Percentiles rank a stretch among this genome's conserved stretches.
phyloP scores from a whole-genome alignment of 805 yeast species.

The Metschnikowia lochheadii region DNA sequence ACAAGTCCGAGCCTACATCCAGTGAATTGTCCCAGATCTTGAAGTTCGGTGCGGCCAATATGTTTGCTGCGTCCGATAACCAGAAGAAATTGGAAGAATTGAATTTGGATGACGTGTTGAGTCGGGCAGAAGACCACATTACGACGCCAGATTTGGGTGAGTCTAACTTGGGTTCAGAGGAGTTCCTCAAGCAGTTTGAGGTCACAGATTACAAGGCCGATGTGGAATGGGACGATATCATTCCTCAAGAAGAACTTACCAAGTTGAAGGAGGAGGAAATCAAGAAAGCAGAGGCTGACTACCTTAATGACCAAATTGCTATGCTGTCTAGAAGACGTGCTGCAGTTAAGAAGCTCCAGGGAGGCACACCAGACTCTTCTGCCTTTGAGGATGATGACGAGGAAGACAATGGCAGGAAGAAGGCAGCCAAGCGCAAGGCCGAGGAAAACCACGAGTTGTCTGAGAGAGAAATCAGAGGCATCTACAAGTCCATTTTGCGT shows the following conservation, averaged over 20 bases:
- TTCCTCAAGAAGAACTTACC: constrained; percentile 88
- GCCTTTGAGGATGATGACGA: constrained; percentile 41
- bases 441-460: constrained; percentile 50
- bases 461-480: constrained; percentile 81
- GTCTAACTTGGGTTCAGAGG: constrained; percentile 97
- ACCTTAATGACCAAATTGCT: constrained; percentile 82
- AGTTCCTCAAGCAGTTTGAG: constrained; percentile 92
- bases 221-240: constrained; percentile 98
- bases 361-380: constrained; percentile 28
- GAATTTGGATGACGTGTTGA: constrained; percentile 91
- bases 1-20: constrained; percentile 69
- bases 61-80: constrained; percentile 94
- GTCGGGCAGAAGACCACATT: constrained; percentile 95
- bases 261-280: constrained; percentile 90
- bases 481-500: constrained; percentile 77
- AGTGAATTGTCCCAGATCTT: constrained; percentile 88
- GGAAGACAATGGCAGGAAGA: constrained; percentile 25
- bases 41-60: constrained; percentile 97
- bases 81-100: constrained; percentile 93
- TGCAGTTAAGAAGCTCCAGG: constrained; percentile 56
- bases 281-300: constrained; percentile 79
- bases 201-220: constrained; percentile 98
- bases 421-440: constrained; percentile 29
- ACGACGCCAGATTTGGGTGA: constrained; percentile 97
- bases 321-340: constrained; percentile 79